These are phyloP conservation scores for Exserohilum rostratum DNA, from an alignment of 2,329 filamentous ascomycete genomes.

Conservation along the genomic window DNA sequence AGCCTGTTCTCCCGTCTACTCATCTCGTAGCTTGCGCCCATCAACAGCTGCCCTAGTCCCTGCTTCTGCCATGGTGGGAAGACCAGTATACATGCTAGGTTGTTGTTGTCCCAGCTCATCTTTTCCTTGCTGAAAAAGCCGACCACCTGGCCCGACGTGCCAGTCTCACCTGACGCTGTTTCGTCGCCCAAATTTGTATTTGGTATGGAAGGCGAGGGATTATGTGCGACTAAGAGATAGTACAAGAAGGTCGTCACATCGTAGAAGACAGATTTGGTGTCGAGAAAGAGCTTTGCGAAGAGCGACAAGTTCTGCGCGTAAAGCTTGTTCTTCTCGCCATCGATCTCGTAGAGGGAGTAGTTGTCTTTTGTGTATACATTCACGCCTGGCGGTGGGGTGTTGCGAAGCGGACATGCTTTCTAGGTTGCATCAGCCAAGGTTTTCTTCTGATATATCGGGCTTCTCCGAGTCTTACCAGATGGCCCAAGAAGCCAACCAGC, in stretches of 20 bases:
- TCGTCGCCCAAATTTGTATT: constrained; percentile 35
- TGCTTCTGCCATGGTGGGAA: constrained; percentile 96
- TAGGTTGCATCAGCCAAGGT: constrained; percentile 18
- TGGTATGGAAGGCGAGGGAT: constrained; percentile 50
- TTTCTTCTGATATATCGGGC: not conserved
- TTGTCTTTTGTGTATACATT: constrained; percentile 80
- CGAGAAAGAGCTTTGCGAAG: constrained; percentile 95
- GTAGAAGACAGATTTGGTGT: constrained; percentile 98
- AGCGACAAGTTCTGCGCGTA: constrained; percentile 96
- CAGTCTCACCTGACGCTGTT: not conserved
- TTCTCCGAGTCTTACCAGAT: constrained; percentile 38
- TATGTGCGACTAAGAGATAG: constrained; percentile 83
- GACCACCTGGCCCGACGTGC: constrained; percentile 63
- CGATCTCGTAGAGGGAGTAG: constrained; percentile 90
- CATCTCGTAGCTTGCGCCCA: constrained; percentile 92
- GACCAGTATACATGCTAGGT: constrained; percentile 92
- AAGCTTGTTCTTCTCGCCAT: constrained; percentile 83
- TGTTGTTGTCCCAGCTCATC: constrained; percentile 98
- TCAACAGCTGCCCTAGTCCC: constrained; percentile 84
- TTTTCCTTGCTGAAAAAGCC: constrained; percentile 99
- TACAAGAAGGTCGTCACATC: constrained; percentile 94
- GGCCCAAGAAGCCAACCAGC: constrained; percentile 55
- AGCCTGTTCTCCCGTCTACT: constrained; percentile 81
- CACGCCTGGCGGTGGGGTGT: constrained; percentile 64
- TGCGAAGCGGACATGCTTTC: constrained; percentile 53